Evolutionary conservation across 1,284 basidiomycete genomes (phyloP), one percentile per base, ranked within the genome.

Genomic region (Cutaneotrichosporon cutaneum): DNA sequence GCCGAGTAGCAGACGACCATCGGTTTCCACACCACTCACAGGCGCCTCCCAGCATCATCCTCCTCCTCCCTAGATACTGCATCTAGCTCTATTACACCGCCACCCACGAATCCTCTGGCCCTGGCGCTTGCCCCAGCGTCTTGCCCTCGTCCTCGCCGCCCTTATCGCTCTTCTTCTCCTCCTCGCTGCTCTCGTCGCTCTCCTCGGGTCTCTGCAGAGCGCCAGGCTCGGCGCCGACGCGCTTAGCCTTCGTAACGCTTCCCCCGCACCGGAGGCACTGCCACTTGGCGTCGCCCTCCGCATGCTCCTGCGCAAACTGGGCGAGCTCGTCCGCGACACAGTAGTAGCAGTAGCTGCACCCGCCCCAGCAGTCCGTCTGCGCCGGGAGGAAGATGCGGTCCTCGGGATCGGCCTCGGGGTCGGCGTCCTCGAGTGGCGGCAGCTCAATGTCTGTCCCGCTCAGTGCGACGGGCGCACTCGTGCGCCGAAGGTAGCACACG

Each of bases 331-430:
- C 89, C 13, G 90, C 85, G 33, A 94, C 82, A 77, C 92, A 95
- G 70, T 88, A 87, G 76, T 94, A 95, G 77, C 92, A 94, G 79
- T 92, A 95, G 11, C 85, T 76, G 75, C 94, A 90, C 14, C 86
- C 87, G 66, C 90, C 84, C 68, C 68, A 70, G 60, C 79, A 81
- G 63, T 77, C 74, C 9, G 76, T 77, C 54, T 71, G 63, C 3
- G 77, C 75, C 14, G 76, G 73, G 9, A 79, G 59, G 59, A 75
- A 79, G 1, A 80, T 72, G 52, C 70, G 66, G 53, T 71, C 73
- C 57, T 79, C 77, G 32, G 59, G 54, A 33, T 64, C 63, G 45
- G 69, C 72, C 53, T 78, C 76, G 36, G 56, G 50, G 54, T 63
- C 61, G 36, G 61, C 54, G 10, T 63, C 65, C 16, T 62, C 57